A percentile compares a stretch with the other conserved stretches of the same genome.
Evolutionary conservation across 1,284 basidiomycete genomes (phyloP).

Genomic region (Trichosporon coremiiforme): DNA sequence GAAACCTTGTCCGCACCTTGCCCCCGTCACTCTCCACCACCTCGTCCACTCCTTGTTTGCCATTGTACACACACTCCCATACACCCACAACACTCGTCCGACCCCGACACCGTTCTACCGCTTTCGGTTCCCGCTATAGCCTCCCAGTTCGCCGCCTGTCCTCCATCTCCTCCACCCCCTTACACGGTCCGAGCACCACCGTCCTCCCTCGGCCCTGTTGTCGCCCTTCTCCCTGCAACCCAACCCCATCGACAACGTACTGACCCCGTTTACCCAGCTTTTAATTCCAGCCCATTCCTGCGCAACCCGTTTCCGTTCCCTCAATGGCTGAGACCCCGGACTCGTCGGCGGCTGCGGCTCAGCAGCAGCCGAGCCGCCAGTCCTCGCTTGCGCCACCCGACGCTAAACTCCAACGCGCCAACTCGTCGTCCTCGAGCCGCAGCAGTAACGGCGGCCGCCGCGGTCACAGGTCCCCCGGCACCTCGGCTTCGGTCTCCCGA

Average conservation of each 20-base stretch:
- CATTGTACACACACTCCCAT: neutral
- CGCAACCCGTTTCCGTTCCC: conserved; percentile 3
- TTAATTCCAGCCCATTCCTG: neutral
- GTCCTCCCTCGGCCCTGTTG: neutral
- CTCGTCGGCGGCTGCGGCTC: neutral
- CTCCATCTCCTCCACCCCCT: neutral
- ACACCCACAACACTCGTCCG: neutral
- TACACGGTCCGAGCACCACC: conserved; percentile 11
- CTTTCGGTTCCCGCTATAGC: neutral
- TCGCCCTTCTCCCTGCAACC: neutral
- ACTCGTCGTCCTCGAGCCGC: conserved; percentile 35
- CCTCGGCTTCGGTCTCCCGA: conserved; percentile 38
- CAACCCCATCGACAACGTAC: neutral
- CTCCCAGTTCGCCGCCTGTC: conserved; percentile 1
- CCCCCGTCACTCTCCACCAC: neutral
- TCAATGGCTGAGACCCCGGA: conserved; percentile 14
- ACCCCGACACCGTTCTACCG: neutral
- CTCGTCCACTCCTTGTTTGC: neutral
- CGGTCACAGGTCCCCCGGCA: conserved; percentile 31
- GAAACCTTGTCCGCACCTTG: neutral
- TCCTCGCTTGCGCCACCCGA: conserved; percentile 23
- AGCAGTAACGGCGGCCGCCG: conserved; percentile 37
- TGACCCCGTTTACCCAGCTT: neutral
- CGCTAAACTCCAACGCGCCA: conserved; percentile 32
- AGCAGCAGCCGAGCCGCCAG: conserved; percentile 16